These are phyloP conservation scores for Penicillium nucicola DNA, from an alignment of 495 filamentous ascomycete species.

Conservation along the genomic window DNA sequence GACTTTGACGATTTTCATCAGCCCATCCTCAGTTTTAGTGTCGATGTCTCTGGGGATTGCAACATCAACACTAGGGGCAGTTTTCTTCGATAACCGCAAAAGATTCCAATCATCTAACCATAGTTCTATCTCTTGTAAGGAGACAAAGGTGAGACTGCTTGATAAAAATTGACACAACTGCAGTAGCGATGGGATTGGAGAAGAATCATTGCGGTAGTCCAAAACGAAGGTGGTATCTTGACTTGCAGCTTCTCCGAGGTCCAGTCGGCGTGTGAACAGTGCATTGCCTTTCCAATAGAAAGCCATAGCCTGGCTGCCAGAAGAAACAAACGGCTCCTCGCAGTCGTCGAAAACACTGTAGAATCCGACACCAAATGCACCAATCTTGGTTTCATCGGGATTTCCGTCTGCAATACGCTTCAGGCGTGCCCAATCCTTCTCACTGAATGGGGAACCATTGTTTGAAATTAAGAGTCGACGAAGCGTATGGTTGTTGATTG, in stretches of 20 bases:
- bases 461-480: slow-evolving; percentile 83
- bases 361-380: slow-evolving; percentile 97
- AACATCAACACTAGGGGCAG: slow-evolving; percentile 67
- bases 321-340: slow-evolving; percentile 94
- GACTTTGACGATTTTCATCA: slow-evolving; percentile 77
- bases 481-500: slow-evolving; percentile 77
- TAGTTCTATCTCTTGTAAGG: slow-evolving; percentile 80
- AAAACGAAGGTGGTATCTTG: slow-evolving; percentile 85
- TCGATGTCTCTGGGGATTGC: slow-evolving; percentile 78
- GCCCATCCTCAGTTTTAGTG: slow-evolving; percentile 71
- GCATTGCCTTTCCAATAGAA: slow-evolving; percentile 99
- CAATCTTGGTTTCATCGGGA: slow-evolving; percentile 97
- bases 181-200: slow-evolving; percentile 78
- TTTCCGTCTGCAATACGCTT: slow-evolving; percentile 98
- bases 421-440: slow-evolving; percentile 86
- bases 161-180: slow-evolving; percentile 87
- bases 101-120: slow-evolving; percentile 86
- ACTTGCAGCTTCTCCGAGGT: slow-evolving; percentile 60
- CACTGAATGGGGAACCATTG: slow-evolving; percentile 78
- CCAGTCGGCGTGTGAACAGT: slow-evolving; percentile 80
- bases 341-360: slow-evolving; percentile 98
- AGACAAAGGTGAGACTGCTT: slow-evolving; percentile 94
- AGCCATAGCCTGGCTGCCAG: slow-evolving; percentile 87
- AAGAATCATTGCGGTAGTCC: slow-evolving; percentile 83
- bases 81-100: slow-evolving; percentile 74